Base-by-base conservation (phyloP, 257 asterid genomes). In the Solanum corneliomulleri region DNA sequence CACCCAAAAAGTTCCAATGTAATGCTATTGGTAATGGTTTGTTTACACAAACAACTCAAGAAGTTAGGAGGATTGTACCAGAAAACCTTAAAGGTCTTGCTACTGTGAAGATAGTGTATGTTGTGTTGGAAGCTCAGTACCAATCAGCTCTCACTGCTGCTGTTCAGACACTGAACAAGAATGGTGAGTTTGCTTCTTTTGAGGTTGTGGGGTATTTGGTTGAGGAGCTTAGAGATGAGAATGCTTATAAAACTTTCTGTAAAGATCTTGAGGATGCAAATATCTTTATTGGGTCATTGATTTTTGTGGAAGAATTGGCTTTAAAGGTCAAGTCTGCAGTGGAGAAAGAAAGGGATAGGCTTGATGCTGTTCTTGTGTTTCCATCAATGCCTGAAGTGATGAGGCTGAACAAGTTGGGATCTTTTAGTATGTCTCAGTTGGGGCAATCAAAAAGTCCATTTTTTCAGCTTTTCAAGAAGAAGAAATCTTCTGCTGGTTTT, bases 351-450 rank as follows among this genome's bases (percentile, higher is more conserved):
- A 92, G 99, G 90, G 98, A 95, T 39, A 92, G 99, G 87, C 93
- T 96, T 41, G 93, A 97, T 88, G 99, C 98, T 2, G 99, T 96
- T 13, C 86, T 97, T 88, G 99, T 97, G 29, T 97, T 97, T 85
- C 99, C 99, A 23, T 97, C 99, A 88, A 97, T 97, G 99, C 99
- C 99, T 37, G 99, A 97, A 16, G 99, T 96, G 9, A 97, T 97
- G 99, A 91, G 99, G 49, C 92, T 97, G 68, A 97, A 97, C 92
- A 97, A 97, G 85, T 86, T 97, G 78, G 99, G 99, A 3, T 90
- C 99, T 9, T 97, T 97, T 85, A 95, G 97, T 37, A 97, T 97
- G 99, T 92, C 99, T 0, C 99, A 97, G 80, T 89, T 97, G 7
- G 99, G 99, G 9, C 99, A 95, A 70, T 97, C 99, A 12, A 97